These are phyloP conservation scores for Infundibulicybe gibba DNA, from an alignment of 768 basidiomycete species.

Conservation along the genomic window DNA sequence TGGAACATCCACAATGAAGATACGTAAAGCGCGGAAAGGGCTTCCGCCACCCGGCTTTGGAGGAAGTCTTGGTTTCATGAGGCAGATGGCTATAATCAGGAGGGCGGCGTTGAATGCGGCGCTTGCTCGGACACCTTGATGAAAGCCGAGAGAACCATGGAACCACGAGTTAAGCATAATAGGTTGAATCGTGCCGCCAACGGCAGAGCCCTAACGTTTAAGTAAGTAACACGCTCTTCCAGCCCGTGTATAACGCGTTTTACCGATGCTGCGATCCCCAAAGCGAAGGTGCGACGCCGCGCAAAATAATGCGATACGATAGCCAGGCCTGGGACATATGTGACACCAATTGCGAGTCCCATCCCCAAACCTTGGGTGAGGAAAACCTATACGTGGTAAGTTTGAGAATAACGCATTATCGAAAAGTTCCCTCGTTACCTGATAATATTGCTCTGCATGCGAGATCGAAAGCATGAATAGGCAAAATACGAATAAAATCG, in stretches of 20 bases:
- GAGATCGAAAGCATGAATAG: slow-evolving; percentile 29
- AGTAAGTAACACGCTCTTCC: slow-evolving; percentile 14
- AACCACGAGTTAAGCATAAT: slow-evolving; percentile 59
- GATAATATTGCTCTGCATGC: slow-evolving; percentile 24
- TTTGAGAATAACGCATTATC: background rate
- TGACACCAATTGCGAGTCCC: slow-evolving; percentile 43
- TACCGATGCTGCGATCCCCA: slow-evolving; percentile 45
- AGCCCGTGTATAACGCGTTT: slow-evolving; percentile 7
- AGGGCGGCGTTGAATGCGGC: slow-evolving; percentile 28
- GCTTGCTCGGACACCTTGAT: slow-evolving; percentile 32
- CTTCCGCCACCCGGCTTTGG: slow-evolving; percentile 27
- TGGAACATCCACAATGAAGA: slow-evolving; percentile 38
- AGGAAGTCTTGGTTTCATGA: slow-evolving; percentile 38
- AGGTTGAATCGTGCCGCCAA: slow-evolving; percentile 59
- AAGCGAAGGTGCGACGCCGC: slow-evolving; percentile 40
- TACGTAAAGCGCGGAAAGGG: slow-evolving; percentile 19
- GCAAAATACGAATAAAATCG: slow-evolving; percentile 21
- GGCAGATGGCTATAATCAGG: slow-evolving; percentile 22
- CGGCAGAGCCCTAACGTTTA: slow-evolving; percentile 39
- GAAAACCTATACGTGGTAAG: slow-evolving; percentile 30
- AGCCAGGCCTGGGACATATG: slow-evolving; percentile 43
- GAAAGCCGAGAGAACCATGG: slow-evolving; percentile 44
- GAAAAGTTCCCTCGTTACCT: slow-evolving; percentile 10
- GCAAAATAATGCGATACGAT: slow-evolving; percentile 49
- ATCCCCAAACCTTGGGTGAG: slow-evolving; percentile 43